Percentiles rank a stretch among this genome's conserved stretches.
Evolutionary conservation across 2,329 filamentous ascomycete species (phyloP).

Genomic region (Sporothrix globosa): DNA sequence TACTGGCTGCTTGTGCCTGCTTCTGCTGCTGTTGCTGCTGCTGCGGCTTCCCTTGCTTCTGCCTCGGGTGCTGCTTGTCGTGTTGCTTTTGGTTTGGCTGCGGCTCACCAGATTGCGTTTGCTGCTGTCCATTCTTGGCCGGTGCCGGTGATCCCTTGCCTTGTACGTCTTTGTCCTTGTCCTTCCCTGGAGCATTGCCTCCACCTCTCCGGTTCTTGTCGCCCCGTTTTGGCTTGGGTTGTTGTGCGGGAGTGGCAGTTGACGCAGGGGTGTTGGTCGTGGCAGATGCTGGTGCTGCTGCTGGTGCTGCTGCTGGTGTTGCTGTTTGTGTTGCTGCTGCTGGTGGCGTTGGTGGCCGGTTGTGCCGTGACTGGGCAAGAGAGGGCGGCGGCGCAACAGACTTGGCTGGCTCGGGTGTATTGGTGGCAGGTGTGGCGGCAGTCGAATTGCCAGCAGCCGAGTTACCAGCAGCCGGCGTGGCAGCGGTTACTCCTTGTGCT

Average conservation of each 20-base stretch:
- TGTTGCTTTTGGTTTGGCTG: neutral
- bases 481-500: neutral
- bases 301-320: neutral
- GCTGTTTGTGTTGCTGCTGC: neutral
- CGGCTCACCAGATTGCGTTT: constrained; percentile 33
- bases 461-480: neutral
- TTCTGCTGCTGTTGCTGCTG: neutral
- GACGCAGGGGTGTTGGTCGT: neutral
- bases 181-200: neutral
- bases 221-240: neutral
- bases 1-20: neutral
- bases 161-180: neutral
- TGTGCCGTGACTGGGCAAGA: constrained; percentile 36
- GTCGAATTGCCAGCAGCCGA: neutral
- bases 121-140: neutral
- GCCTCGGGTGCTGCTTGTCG: neutral
- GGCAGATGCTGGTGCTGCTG: neutral
- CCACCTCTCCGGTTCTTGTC: constrained; percentile 4
- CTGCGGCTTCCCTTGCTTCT: neutral
- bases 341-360: constrained; percentile 33
- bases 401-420: neutral
- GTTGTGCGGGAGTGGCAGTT: neutral
- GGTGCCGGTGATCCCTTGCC: constrained; percentile 16
- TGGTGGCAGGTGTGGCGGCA: neutral
- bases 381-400: constrained; percentile 32